These are phyloP conservation scores for Saccharomycopsis guyanensis DNA, from an alignment of 805 yeast genomes.

Conservation along the genomic window DNA sequence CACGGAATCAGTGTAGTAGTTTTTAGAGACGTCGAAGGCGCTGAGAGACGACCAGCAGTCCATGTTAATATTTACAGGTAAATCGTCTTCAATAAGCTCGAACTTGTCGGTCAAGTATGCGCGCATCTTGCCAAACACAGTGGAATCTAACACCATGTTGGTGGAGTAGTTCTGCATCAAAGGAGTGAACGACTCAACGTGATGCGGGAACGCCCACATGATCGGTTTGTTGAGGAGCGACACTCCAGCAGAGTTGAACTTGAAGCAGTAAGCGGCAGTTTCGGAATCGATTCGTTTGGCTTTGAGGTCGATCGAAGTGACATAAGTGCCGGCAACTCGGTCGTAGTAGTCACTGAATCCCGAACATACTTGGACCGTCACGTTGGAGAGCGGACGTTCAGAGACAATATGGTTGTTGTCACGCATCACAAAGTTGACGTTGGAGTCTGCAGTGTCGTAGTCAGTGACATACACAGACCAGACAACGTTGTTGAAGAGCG, in stretches of 20 bases:
- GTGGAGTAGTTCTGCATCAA: conserved; percentile 29
- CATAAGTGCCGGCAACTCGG: conserved; percentile 62
- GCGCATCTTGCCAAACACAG: conserved; percentile 45
- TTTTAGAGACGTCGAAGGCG: conserved; percentile 23
- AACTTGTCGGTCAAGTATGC: conserved; percentile 37
- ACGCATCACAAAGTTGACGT: conserved; percentile 29
- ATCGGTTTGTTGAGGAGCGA: conserved; percentile 41
- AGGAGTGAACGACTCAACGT: conserved; percentile 32
- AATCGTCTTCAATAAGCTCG: conserved; percentile 36
- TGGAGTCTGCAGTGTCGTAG: conserved; percentile 22
- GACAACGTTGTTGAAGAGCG: conserved; percentile 41
- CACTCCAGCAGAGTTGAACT: conserved; percentile 42
- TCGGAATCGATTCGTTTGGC: conserved; percentile 45
- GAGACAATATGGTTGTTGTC: conserved; percentile 31
- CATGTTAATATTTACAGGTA: conserved; percentile 35
- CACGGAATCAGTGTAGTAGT: conserved; percentile 31
- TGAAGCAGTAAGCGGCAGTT: conserved; percentile 40
- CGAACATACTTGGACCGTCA: conserved; percentile 40
- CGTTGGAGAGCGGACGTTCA: conserved; percentile 40
- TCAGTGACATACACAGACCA: conserved; percentile 49
- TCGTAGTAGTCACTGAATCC: conserved; percentile 48
- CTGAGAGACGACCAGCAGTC: conserved; percentile 53
- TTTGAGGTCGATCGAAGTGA: conserved; percentile 39
- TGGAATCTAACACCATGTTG: conserved; percentile 37
- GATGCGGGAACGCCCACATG: conserved; percentile 49